Conservation (phyloP, 768 basidiomycete genomes). For the Auricularia sp. region DNA sequence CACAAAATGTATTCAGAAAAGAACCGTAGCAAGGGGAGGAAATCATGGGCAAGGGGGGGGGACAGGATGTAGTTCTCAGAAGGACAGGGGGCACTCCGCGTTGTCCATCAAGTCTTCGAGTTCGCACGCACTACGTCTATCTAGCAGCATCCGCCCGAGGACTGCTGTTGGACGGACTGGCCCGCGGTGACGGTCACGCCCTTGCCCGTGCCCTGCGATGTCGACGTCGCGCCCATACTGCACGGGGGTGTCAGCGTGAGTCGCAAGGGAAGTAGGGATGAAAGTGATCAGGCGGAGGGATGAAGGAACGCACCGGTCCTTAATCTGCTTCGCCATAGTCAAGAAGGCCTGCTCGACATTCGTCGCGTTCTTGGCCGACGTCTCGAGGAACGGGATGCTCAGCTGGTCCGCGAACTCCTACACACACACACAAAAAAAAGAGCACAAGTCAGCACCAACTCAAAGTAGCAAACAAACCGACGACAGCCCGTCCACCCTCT, state of each 20-base stretch:
- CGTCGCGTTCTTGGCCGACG: constrained; percentile 97
- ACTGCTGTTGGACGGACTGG: constrained; percentile 70
- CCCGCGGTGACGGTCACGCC: constrained; percentile 78
- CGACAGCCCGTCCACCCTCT: no score
- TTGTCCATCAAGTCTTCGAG: no score
- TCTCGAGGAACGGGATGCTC: constrained; percentile 91
- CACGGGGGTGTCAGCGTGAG: no score
- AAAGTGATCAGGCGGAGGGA: no score
- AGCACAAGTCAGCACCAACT: no score
- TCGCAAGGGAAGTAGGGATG: no score
- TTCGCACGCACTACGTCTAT: background rate
- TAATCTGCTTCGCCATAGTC: constrained; percentile 95
- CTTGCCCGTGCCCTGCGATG: constrained; percentile 59
- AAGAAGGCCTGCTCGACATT: constrained; percentile 99
- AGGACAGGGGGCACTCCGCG: no score
- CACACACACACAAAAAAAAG: background rate
- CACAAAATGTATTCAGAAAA: no score
- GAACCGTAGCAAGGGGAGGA: no score
- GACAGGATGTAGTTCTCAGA: no score
- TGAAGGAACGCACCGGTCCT: constrained; percentile 77
- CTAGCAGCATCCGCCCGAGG: constrained; percentile 69
- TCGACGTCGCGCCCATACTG: constrained; percentile 82
- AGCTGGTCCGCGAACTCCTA: constrained; percentile 95
- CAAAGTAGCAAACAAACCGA: no score
- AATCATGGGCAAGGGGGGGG: no score